Conservation (phyloP, 768 basidiomycete species). For the Boletales sp. region DNA sequence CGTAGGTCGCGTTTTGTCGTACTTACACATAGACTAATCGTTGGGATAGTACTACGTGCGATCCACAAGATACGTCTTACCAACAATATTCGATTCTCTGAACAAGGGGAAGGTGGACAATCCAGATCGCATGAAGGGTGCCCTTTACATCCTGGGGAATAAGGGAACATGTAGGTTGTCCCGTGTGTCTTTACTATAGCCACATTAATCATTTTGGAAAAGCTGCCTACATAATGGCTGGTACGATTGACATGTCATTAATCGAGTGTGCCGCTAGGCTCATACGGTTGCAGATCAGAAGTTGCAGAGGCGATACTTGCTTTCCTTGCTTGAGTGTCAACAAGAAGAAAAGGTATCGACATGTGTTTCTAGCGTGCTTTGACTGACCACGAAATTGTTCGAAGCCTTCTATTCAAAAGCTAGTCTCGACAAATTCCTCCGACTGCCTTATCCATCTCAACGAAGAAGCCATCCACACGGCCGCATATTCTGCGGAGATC, state of each 20-base stretch:
- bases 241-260: slow-evolving; percentile 33
- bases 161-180: slow-evolving; percentile 57
- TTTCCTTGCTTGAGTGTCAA: slow-evolving; percentile 68
- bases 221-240: slow-evolving; percentile 69
- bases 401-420: slow-evolving; percentile 16
- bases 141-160: slow-evolving; percentile 75
- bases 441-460: slow-evolving; percentile 59
- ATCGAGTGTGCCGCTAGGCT: slow-evolving; percentile 4
- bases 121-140: slow-evolving; percentile 94
- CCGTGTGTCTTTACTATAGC: not conserved
- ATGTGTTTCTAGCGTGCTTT: slow-evolving; percentile 22
- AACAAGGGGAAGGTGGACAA: slow-evolving; percentile 76
- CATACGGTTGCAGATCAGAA: slow-evolving; percentile 44
- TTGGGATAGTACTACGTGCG: slow-evolving; percentile 58
- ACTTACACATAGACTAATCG: slow-evolving; percentile 7
- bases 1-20: slow-evolving; percentile 37
- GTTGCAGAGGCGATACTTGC: slow-evolving; percentile 54
- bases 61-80: slow-evolving; percentile 64
- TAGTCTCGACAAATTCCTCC: slow-evolving; percentile 44
- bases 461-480: slow-evolving; percentile 64
- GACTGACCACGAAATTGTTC: slow-evolving; percentile 45
- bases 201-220: slow-evolving; percentile 10
- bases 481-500: slow-evolving; percentile 50
- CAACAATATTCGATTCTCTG: slow-evolving; percentile 57
- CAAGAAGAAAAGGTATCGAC: slow-evolving; percentile 75